Base-by-base conservation (phyloP, 768 basidiomycete species). In the Russula sp. region DNA sequence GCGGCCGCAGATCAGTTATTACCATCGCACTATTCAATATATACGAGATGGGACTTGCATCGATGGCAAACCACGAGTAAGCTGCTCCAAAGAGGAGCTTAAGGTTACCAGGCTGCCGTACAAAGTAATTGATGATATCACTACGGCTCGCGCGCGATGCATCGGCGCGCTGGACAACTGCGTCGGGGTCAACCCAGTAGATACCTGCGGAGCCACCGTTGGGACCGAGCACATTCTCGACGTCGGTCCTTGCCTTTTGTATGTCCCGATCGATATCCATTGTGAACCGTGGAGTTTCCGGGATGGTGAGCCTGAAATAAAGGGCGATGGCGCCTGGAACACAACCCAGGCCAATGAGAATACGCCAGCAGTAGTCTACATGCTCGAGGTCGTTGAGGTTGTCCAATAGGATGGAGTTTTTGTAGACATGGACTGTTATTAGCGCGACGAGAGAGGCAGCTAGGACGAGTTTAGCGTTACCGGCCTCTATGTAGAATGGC, bases 11-110 rank as follows among this genome's bases (percentile, higher is more conserved):
- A 51, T 65, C 20, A 61, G 51, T 28, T 13, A n/a, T 26, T 10
- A 14, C 2, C 44, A 44, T 24, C 9, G 14, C 26, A 10, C 22
- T 50, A 38, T 18, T 5, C 24, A 28, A 46, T 22, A 18, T n/a
- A n/a, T 26, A n/a, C 20, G n/a, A 34, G 18, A 28, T 65, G 63
- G 85, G 24, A 57, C 87, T 64, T 49, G 84, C 87, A 68, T 91
- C 91, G n/a, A 93, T 81, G 3, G 92, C 92, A 65, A 94, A 94
- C 93, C 93, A 95, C 13, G 87, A 89, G 73, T 87, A 94, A 0
- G 90, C 75, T 0, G 85, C 82, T 13, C 90, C 92, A 48, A 94
- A 74, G 63, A 94, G 80, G 52, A 91, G 77, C 76, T 92, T 94
- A 69, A 82, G 74, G 74, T 95, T 91, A 73, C 84, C 69, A 87